Evolutionary conservation across 1,284 basidiomycete species (phyloP), one percentile per base, ranked within the genome.

Genomic region (Puccinia horiana): DNA sequence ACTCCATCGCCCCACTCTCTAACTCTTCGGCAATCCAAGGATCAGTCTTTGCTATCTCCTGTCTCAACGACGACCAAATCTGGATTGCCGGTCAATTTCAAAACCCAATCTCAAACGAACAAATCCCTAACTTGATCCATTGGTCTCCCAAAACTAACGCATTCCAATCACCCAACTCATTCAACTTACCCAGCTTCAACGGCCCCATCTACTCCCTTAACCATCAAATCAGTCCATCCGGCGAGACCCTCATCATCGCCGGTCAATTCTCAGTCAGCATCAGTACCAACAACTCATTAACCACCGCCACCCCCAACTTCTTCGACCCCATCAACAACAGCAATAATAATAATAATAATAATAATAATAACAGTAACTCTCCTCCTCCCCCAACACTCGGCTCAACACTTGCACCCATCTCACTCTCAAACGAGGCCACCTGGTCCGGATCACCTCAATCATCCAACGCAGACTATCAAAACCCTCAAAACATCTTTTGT

Each of bases 61-160:
- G 96, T 87, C n/a, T 37, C 8, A 70, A 70, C 54, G 95, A 98
- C 87, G 85, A 89, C 16, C 88, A 89, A 70, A 88, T 99, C 67
- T 96, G 96, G 92, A 92, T 90, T 29, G 94, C 95, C 40, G 96
- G 96, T 35, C 88, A 88, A 44, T 98, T 98, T 87, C 52, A 86
- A 37, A 84, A 86, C n/a, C 87, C 89, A 18, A 61, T 85, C 83
- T 90, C 90, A 3, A 91, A 91, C 11, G 91, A 91, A 11, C 90
- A 89, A 18, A 73, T 73, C 47, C 87, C 87, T 11, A 90, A 91
- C 32, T 91, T 92, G 40, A 92, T 98, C 63, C 89, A 90, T 5
- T 96, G 94, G 94, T 90, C 91, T 9, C 88, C 91, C 18, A 58
- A 56, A 14, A 37, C 76, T 29, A 37, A 47, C 52, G 26, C 65